Conservation (phyloP, 2,329 filamentous ascomycete genomes). For the Sporothrix globosa region DNA sequence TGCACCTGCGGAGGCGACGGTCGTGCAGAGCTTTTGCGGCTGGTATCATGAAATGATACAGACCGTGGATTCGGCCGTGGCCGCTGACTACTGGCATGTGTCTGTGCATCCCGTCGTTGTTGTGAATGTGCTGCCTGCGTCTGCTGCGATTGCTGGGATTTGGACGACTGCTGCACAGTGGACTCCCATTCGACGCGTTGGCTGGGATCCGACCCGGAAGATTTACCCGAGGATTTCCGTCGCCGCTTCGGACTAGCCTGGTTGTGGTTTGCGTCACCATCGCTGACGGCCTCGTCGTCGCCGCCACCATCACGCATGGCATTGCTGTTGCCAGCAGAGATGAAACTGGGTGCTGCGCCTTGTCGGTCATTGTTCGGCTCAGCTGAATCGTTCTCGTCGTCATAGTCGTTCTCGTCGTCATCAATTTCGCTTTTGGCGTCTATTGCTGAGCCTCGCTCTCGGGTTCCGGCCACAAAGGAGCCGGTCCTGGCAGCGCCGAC, state of each 20-base stretch:
- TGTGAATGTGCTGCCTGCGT: not conserved
- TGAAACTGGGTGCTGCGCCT: not conserved
- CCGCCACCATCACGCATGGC: not conserved
- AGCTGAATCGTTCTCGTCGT: slow-evolving; percentile 32
- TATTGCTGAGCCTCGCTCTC: slow-evolving; percentile 29
- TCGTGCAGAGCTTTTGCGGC: slow-evolving; percentile 32
- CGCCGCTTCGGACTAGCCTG: not conserved
- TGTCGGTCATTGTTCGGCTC: slow-evolving; percentile 37
- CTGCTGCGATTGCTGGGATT: not conserved
- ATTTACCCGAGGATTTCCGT: not conserved
- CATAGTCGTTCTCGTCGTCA: slow-evolving; percentile 38
- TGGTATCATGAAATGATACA: slow-evolving; percentile 22
- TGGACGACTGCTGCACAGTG: not conserved
- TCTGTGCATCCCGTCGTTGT: not conserved
- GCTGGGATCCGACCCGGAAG: not conserved
- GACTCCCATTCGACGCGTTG: not conserved
- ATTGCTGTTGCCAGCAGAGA: not conserved
- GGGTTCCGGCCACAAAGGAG: slow-evolving; percentile 32
- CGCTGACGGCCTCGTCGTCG: not conserved
- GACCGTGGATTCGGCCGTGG: slow-evolving; percentile 5
- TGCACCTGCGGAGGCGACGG: slow-evolving; percentile 1
- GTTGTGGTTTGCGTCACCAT: not conserved
- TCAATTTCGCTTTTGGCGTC: slow-evolving; percentile 35
- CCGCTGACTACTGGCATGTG: not conserved
- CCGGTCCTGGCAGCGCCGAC: slow-evolving; percentile 24